Evolutionary conservation across 2,329 filamentous ascomycete genomes (phyloP).

Genomic region (Bipolaris zeicola): DNA sequence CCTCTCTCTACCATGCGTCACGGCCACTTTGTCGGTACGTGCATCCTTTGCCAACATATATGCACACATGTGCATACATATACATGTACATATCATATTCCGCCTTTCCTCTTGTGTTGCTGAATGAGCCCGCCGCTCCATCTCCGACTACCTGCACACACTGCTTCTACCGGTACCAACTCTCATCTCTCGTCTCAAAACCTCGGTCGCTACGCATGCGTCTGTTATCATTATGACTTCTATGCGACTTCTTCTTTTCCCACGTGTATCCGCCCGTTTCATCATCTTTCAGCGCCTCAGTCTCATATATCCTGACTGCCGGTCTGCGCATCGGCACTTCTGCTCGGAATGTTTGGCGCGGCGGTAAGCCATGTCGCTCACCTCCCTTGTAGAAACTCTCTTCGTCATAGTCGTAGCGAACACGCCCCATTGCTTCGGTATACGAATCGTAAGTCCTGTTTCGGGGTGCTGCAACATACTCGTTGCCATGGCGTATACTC

Average conservation of each 20-base stretch:
- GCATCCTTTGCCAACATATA: neutral
- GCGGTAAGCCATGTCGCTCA: neutral
- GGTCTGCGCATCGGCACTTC: neutral
- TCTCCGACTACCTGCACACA: neutral
- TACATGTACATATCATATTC: too few relatives aligned
- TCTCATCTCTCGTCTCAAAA: neutral
- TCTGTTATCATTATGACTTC: neutral
- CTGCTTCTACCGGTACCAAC: neutral
- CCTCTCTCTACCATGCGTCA: neutral
- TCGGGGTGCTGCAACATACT: neutral
- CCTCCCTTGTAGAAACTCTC: too few relatives aligned
- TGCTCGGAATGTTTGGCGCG: neutral
- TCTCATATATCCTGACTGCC: neutral
- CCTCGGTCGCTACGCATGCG: neutral
- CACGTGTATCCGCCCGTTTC: neutral
- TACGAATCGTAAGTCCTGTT: neutral
- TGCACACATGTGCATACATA: too few relatives aligned
- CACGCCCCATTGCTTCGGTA: too few relatives aligned
- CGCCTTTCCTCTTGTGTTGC: too few relatives aligned
- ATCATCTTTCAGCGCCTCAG: neutral
- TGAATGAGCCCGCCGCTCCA: too few relatives aligned
- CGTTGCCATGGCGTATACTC: neutral
- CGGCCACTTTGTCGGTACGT: neutral
- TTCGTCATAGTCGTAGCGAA: neutral
- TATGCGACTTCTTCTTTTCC: neutral